phyloP scores from a whole-genome alignment of 2,329 filamentous ascomycete species.

The Cordyceps fumosorosea region DNA sequence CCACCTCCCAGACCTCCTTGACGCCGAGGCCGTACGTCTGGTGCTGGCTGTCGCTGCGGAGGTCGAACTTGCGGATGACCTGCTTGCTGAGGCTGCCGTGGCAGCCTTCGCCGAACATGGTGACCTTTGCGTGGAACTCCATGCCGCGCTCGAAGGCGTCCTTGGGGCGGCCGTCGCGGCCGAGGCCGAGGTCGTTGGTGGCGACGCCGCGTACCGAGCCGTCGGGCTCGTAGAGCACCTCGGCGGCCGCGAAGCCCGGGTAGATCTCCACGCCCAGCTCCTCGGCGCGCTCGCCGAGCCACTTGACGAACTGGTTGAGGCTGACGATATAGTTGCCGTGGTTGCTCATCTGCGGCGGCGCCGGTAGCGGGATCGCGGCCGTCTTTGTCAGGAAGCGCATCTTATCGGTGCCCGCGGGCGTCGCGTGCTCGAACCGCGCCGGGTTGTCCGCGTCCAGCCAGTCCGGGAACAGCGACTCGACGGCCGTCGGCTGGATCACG shows the following conservation, averaged over 20 bases:
- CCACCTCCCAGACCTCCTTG: slow-evolving; percentile 96
- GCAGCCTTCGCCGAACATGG: slow-evolving; percentile 89
- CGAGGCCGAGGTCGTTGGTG: slow-evolving; percentile 88
- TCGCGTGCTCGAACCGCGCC: slow-evolving; percentile 79
- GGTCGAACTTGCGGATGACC: slow-evolving; percentile 87
- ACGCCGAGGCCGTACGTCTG: slow-evolving; percentile 93
- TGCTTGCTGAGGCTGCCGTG: slow-evolving; percentile 95
- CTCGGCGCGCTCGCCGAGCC: slow-evolving; percentile 94
- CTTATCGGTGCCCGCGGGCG: slow-evolving; percentile 73
- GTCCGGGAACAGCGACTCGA: slow-evolving; percentile 87
- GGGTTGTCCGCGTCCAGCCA: slow-evolving; percentile 89
- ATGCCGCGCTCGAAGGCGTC: slow-evolving; percentile 92
- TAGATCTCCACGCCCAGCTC: slow-evolving; percentile 95
- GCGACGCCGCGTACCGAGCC: slow-evolving; percentile 90
- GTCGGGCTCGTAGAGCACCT: slow-evolving; percentile 80
- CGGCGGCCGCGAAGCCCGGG: slow-evolving; percentile 88
- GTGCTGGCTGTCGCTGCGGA: slow-evolving; percentile 80
- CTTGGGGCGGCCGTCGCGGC: slow-evolving; percentile 75
- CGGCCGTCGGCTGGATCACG: slow-evolving; percentile 81
- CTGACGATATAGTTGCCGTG: slow-evolving; percentile 97
- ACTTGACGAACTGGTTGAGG: slow-evolving; percentile 89
- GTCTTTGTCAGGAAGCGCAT: slow-evolving; percentile 93
- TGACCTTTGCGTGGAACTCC: slow-evolving; percentile 93
- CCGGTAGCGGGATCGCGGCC: slow-evolving; percentile 70
- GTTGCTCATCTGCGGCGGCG: slow-evolving; percentile 96